These are phyloP conservation scores for Neurospora sp. DNA, from an alignment of 495 filamentous ascomycete species.

Conservation along the genomic window DNA sequence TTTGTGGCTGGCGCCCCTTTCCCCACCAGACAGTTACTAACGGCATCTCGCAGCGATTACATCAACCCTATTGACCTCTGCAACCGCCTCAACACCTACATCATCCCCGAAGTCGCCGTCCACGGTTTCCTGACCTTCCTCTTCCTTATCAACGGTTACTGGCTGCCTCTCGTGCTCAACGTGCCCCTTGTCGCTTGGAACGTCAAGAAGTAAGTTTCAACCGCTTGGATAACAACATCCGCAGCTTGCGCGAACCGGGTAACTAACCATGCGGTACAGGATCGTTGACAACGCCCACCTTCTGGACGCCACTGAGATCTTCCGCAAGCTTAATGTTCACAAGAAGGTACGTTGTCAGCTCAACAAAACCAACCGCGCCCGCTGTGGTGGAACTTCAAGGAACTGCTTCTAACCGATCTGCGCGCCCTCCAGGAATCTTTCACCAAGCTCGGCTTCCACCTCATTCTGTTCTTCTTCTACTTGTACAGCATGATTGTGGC, in stretches of 20 bases:
- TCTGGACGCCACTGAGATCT: constrained; percentile 97
- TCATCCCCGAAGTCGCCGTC: constrained; percentile 95
- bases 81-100: constrained; percentile 99
- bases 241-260: constrained; percentile 13
- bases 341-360: constrained; percentile 66
- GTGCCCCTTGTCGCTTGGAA: constrained; percentile 89
- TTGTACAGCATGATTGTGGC: constrained; percentile 99
- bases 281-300: constrained; percentile 96
- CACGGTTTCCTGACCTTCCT: constrained; percentile 89
- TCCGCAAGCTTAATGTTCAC: constrained; percentile 96
- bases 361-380: neutral
- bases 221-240: neutral
- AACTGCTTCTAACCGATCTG: neutral
- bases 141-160: constrained; percentile 98
- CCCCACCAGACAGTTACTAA: neutral
- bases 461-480: constrained; percentile 99
- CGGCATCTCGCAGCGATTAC: constrained; percentile 65
- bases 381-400: neutral
- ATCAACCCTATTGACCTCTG: constrained; percentile 99
- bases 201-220: constrained; percentile 74
- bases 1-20: neutral
- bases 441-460: constrained; percentile 97
- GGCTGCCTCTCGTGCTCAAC: constrained; percentile 87
- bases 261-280: constrained; percentile 35
- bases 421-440: constrained; percentile 72